These are phyloP conservation scores for Solanum pimpinellifolium DNA, from an alignment of 257 asterid genomes.

Conservation along the genomic window DNA sequence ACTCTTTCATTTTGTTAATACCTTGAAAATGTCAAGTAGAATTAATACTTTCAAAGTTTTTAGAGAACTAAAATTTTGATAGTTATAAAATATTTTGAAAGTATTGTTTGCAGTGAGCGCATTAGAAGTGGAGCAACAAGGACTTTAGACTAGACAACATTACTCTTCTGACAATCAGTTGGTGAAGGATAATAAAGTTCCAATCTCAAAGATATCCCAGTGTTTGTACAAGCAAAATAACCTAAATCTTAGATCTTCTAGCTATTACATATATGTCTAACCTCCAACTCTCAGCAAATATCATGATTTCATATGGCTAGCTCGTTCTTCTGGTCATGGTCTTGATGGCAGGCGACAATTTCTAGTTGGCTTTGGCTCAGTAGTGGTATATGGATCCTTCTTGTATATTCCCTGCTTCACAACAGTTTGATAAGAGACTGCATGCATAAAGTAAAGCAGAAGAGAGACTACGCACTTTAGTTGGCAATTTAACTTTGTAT, in stretches of 20 bases:
- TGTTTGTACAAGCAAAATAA: constrained; percentile 2
- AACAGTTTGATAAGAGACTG: constrained; percentile 9
- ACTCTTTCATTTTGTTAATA: background rate
- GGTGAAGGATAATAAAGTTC: background rate
- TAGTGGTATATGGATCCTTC: constrained; percentile 31
- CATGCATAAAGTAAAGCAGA: background rate
- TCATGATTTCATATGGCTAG: background rate
- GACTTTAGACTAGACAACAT: background rate
- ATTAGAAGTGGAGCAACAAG: background rate
- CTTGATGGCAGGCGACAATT: background rate
- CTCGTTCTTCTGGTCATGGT: constrained; percentile 11
- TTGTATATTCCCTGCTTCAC: constrained; percentile 17
- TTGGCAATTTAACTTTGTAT: constrained; percentile 23
- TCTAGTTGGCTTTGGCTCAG: background rate
- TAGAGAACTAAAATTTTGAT: background rate
- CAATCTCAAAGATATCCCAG: background rate
- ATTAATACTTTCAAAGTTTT: background rate
- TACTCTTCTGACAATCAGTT: background rate
- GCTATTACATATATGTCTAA: constrained; percentile 5
- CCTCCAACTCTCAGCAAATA: constrained; percentile 11
- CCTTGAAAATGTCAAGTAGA: background rate
- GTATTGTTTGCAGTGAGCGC: background rate
- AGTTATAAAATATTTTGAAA: background rate
- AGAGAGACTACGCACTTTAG: constrained; percentile 19
- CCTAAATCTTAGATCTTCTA: background rate